Percentiles rank a stretch among this genome's conserved stretches.
Evolutionary conservation across 2,329 filamentous ascomycete genomes (phyloP).

Genomic region (Fusarium stilboides): DNA sequence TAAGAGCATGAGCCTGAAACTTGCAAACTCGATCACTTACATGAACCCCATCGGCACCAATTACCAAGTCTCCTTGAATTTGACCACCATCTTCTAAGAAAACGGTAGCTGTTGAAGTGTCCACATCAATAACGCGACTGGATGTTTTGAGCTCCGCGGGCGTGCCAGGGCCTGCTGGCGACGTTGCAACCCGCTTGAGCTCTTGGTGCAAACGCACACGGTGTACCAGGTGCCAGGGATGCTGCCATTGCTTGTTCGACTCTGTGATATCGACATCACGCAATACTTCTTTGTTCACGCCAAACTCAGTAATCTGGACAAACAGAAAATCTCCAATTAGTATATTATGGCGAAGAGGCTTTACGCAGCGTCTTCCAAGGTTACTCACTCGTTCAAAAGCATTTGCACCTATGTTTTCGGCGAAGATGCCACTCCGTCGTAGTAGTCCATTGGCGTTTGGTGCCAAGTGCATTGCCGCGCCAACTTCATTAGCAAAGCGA

Average conservation of each 20-base stretch:
- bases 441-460: conserved; percentile 74
- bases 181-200: conserved; percentile 62
- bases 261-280: conserved; percentile 54
- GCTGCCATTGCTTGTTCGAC: conserved; percentile 61
- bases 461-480: conserved; percentile 73
- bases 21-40: conserved; percentile 43
- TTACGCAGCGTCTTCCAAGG: background rate
- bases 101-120: conserved; percentile 58
- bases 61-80: conserved; percentile 63
- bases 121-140: conserved; percentile 60
- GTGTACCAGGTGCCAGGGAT: conserved; percentile 66
- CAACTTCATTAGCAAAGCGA: conserved; percentile 68
- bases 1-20: rapidly evolving
- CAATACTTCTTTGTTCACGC: conserved; percentile 55
- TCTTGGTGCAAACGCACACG: conserved; percentile 66
- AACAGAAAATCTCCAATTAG: conserved; percentile 19
- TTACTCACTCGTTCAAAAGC: background rate
- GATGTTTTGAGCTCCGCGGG: conserved; percentile 58
- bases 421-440: conserved; percentile 56
- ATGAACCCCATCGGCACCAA: conserved; percentile 70
- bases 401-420: conserved; percentile 59
- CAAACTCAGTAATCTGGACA: conserved; percentile 55
- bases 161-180: conserved; percentile 53
- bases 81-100: conserved; percentile 61
- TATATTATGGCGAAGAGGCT: too few relatives aligned